These are phyloP conservation scores for Simmondsia chinensis DNA, from an alignment of 148 eudicot species.

Conservation along the genomic window DNA sequence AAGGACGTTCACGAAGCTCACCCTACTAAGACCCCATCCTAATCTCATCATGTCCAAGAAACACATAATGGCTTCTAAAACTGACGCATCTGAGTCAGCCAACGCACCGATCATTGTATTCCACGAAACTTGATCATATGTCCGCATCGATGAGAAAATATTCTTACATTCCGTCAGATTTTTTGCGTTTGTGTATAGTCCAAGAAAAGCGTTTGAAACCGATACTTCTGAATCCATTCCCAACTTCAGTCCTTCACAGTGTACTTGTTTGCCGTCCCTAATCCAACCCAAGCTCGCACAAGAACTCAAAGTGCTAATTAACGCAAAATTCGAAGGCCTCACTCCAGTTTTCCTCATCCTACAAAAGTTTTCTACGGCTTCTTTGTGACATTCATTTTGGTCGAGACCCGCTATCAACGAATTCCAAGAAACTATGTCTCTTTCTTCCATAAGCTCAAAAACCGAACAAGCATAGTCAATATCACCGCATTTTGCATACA, in stretches of 20 bases:
- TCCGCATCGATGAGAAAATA: slow-evolving; percentile 48
- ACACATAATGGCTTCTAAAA: slow-evolving; percentile 39
- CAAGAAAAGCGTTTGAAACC: slow-evolving; percentile 68
- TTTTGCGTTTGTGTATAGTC: slow-evolving; percentile 50
- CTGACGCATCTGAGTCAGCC: slow-evolving; percentile 37
- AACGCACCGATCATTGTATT: slow-evolving; percentile 63
- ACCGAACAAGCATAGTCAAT: slow-evolving; percentile 37
- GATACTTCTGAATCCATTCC: slow-evolving; percentile 70
- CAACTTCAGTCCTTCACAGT: slow-evolving; percentile 51
- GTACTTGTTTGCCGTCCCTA: slow-evolving; percentile 52
- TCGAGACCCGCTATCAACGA: slow-evolving; percentile 59
- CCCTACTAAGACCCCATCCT: slow-evolving; percentile 42
- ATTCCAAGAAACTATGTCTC: slow-evolving; percentile 60
- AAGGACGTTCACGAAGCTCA: slow-evolving; percentile 64
- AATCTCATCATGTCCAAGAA: slow-evolving; percentile 49
- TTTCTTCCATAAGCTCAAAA: slow-evolving; percentile 42
- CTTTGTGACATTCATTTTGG: slow-evolving; percentile 50
- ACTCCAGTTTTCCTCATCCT: slow-evolving; percentile 49
- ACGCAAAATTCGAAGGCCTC: slow-evolving; percentile 48
- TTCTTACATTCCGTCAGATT: slow-evolving; percentile 36
- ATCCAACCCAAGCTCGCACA: slow-evolving; percentile 68
- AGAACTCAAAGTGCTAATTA: slow-evolving; percentile 72
- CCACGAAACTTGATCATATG: slow-evolving; percentile 72
- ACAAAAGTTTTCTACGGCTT: slow-evolving; percentile 39
- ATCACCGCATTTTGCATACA: slow-evolving; percentile 76